Evolutionary conservation across 2,329 filamentous ascomycete species (phyloP), one percentile per base, ranked within the genome.

Genomic region (Blastomyces silverae): DNA sequence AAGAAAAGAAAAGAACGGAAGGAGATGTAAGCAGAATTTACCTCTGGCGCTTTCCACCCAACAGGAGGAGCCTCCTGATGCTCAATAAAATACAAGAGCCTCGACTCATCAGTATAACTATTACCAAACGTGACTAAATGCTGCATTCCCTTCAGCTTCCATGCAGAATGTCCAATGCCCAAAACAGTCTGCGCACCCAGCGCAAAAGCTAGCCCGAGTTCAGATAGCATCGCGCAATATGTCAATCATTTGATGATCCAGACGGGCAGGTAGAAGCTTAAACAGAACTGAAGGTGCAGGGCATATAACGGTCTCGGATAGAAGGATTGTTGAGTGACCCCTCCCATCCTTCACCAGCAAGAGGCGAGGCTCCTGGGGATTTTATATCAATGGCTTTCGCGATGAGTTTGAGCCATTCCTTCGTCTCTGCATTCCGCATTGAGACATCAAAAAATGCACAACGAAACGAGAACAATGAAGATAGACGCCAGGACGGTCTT

Each of bases 51-150:
- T 15, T 79, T 73, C 75, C 79, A 84, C 55, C 88, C 89, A 0
- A 85, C 76, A 0, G 89, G 88, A 1, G 89, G 89, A 0, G 84
- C 79, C 6, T 79, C 76, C 69, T 85, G 79, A 68, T 88, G 79
- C 44, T 71, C 75, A 65, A 79, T 76, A 71, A 92, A 88, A 72
- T 90, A 91, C 11, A 72, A 71, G 11, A 90, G 73, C 11, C 89
- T 84, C 15, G 83, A 85, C 70, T 91, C 87, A 71, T 92, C 90
- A 0, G 88, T 90, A 71, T 89, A 92, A 75, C 87, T 90, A 74
- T 91, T 88, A 15, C 89, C 89, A 72, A 92, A 91, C 0, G 86
- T 82, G 50, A 91, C 83, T 48, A 91, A 73, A 61, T 85, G 87
- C 37, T 84, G 81, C 72, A 90, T 86, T 48, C 79, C 78, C 42